Base-by-base conservation (phyloP, 2,329 filamentous ascomycete species). In the Trichoderma koningiopsis region DNA sequence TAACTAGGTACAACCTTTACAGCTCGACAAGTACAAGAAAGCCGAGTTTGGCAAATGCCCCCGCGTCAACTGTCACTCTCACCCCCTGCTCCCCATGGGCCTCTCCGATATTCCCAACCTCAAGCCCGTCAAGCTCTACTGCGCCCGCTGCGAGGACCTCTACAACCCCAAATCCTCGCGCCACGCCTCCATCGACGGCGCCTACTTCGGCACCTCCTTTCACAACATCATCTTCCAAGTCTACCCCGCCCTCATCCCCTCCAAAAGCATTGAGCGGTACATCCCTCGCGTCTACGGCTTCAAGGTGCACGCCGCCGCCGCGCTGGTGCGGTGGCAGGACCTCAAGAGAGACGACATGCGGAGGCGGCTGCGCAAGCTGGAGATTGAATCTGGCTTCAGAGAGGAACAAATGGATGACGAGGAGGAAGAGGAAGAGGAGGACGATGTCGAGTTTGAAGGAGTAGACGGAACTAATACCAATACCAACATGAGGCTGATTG, bases 151-250 rank as follows among this genome's bases (percentile, higher is more conserved):
- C 85, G 96, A 99, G 85, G 96, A 99, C 80, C 91, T 97, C 70
- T 99, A 99, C 86, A 98, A 98, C 82, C 96, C 96, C 56, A 99
- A 99, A 81, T 98, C 96, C 4, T 95, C 93, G 24, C 93, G 96
- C 33, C 96, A 99, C 81, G 94, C 94, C 62, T 88, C 92, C 70
- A 97, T 99, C 76, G 96, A 99, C 79, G 96, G 96, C 72, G 96
- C 96, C 73, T 99, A 98, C 86, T 99, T 99, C 75, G 96, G 96
- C 74, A 94, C 95, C 59, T 97, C 93, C 3, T 99, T 99, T 85
- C 95, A 97, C 86, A 97, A 97, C 83, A 97, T 99, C 81, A 89
- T 99, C 72, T 98, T 99, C 85, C 96, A 99, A 81, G 96, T 99
- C 68, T 98, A 98, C 79, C 95, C 96, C 6, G 89, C 92, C 29